Evolutionary conservation across 2,329 filamentous ascomycete genomes (phyloP).

Genomic region (Sclerotinia borealis): DNA sequence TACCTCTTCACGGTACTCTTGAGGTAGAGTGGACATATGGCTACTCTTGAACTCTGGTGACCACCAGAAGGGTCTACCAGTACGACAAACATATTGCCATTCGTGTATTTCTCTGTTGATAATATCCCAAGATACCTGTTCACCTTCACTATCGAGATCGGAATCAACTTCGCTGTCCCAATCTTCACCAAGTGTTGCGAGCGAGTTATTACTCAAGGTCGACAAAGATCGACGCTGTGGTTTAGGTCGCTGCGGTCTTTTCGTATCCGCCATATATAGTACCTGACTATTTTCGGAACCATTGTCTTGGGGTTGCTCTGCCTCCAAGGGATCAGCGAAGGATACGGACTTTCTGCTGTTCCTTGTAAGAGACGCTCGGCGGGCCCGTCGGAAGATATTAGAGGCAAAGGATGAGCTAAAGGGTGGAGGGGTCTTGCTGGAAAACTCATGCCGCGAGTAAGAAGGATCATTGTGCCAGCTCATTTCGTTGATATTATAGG

Average conservation of each 20-base stretch:
- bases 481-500: not conserved
- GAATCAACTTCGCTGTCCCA: slow-evolving; percentile 9
- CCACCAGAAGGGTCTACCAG: slow-evolving; percentile 32
- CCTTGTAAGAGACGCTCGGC: slow-evolving; percentile 9
- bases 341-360: slow-evolving; percentile 7
- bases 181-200: slow-evolving; percentile 15
- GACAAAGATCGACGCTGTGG: slow-evolving; percentile 22
- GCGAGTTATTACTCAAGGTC: slow-evolving; percentile 21
- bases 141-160: slow-evolving; percentile 9
- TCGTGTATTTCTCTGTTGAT: slow-evolving; percentile 30
- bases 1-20: slow-evolving; percentile 6
- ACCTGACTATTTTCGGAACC: slow-evolving; percentile 24
- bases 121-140: slow-evolving; percentile 25
- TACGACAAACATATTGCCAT: slow-evolving; percentile 30
- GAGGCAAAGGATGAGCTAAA: not conserved
- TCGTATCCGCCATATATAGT: slow-evolving; percentile 20
- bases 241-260: slow-evolving; percentile 7
- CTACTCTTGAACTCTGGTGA: slow-evolving; percentile 26
- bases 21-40: slow-evolving; percentile 16
- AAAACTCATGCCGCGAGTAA: slow-evolving; percentile 3
- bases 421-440: not conserved
- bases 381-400: slow-evolving; percentile 4
- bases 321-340: not conserved
- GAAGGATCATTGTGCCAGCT: slow-evolving; percentile 2
- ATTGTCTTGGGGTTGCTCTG: slow-evolving; percentile 10